Evolutionary conservation across 768 basidiomycete genomes (phyloP).

Genomic region (Amanita fuliginea): DNA sequence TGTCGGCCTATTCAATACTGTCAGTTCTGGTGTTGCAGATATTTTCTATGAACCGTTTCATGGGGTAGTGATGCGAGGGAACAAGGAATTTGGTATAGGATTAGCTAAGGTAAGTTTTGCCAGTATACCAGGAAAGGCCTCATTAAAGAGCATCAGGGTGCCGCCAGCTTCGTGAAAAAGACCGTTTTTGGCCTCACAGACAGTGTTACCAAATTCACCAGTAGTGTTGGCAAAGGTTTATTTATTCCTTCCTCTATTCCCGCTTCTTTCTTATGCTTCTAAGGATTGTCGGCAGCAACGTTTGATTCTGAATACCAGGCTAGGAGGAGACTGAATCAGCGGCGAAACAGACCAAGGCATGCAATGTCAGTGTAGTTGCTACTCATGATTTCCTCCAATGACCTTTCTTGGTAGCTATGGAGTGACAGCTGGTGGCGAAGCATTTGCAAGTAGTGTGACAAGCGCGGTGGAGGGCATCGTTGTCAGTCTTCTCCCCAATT

Average conservation of each 20-base stretch:
- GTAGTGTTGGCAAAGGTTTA: constrained; percentile 90
- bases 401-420: constrained; percentile 55
- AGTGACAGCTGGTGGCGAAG: constrained; percentile 90
- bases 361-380: constrained; percentile 58
- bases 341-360: constrained; percentile 91
- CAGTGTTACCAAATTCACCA: constrained; percentile 96
- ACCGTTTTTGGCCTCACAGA: constrained; percentile 95
- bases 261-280: neutral
- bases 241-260: neutral
- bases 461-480: constrained; percentile 96
- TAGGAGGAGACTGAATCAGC: constrained; percentile 75
- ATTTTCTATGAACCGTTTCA: constrained; percentile 99
- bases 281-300: constrained; percentile 92
- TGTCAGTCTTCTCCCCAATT: constrained; percentile 28
- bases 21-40: constrained; percentile 94
- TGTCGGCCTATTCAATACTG: constrained; percentile 95
- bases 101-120: constrained; percentile 66
- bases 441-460: constrained; percentile 85
- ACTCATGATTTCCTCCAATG: neutral
- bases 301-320: constrained; percentile 95
- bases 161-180: constrained; percentile 97
- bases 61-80: constrained; percentile 93
- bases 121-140: neutral
- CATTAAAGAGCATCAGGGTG: constrained; percentile 45
- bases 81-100: constrained; percentile 86